Conservation (phyloP, 2,329 filamentous ascomycete species). For the Sporothrix phasma region DNA sequence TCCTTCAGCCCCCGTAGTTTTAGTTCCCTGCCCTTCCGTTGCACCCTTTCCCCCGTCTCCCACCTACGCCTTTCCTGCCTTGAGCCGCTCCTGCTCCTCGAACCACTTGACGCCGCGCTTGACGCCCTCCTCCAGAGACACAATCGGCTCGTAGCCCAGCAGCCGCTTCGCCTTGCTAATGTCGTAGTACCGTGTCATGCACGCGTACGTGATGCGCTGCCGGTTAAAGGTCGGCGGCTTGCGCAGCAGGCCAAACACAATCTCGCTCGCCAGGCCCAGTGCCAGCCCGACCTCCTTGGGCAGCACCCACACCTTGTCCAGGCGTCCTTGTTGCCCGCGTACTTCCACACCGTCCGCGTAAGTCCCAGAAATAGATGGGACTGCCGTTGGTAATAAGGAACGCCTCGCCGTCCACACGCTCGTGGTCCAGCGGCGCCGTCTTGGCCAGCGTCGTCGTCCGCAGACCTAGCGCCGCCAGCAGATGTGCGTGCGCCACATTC, state of each 20-base stretch:
- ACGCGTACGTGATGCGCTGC: constrained; percentile 54
- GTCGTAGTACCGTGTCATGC: constrained; percentile 69
- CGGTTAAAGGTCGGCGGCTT: constrained; percentile 49
- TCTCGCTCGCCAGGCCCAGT: constrained; percentile 45
- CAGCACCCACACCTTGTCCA: constrained; percentile 46
- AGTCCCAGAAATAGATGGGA: constrained; percentile 87
- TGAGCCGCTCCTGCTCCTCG: constrained; percentile 39
- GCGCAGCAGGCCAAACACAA: constrained; percentile 38
- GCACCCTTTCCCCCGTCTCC: background rate
- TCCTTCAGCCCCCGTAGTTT: background rate
- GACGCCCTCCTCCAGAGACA: constrained; percentile 56
- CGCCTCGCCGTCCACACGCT: constrained; percentile 71
- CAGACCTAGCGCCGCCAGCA: constrained; percentile 67
- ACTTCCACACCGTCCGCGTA: constrained; percentile 64
- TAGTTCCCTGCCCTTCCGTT: background rate
- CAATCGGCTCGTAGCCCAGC: constrained; percentile 59
- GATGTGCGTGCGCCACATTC: constrained; percentile 64
- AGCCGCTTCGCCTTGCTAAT: constrained; percentile 64
- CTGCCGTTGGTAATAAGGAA: constrained; percentile 87
- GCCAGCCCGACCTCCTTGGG: constrained; percentile 40
- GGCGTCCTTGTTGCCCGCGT: constrained; percentile 42
- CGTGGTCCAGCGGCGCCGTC: constrained; percentile 57
- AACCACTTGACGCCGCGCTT: constrained; percentile 45
- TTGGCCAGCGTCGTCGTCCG: constrained; percentile 47
- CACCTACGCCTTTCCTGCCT: constrained; percentile 11